Base-by-base conservation (phyloP, 106 monocot genomes). In the Allium cepa region DNA sequence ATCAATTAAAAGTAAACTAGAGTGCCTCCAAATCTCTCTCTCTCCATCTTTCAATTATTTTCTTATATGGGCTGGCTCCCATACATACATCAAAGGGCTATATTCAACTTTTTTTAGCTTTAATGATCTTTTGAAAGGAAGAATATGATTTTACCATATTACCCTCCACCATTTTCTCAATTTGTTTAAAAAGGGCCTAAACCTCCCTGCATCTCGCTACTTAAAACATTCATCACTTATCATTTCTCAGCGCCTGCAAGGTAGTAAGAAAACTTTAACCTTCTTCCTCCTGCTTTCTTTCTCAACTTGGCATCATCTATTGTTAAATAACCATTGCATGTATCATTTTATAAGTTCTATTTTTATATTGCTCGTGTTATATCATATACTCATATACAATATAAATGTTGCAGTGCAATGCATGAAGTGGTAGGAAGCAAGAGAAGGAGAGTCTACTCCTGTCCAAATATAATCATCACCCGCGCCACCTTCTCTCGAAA, bases 401-500 rank as follows among this genome's bases (percentile, higher is more conserved):
- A 5, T 36, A 4, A 36, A 36, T 36, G 3, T 36, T 36, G 36
- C 36, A 36, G 36, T 5, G 36, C 36, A 53, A 81, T 74, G 79
- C 73, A 72, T 13, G 63, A 73, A 50, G 26, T 15, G 11, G 55
- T 18, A 50, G 70, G 64, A 57, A 70, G 59, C 70, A 76, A 73
- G 73, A 55, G 79, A 53, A 81, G 72, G 63, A 66, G 72, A 36
- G 68, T 78, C 27, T 69, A 63, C 51, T 62, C 79, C 14, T 47
- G 73, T 12, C 49, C 61, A 28, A 53, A 66, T 26, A 72, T 75
- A 49, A 45, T 61, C 1, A 56, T 60, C 57, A n/a, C 60, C 0
- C 68, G 53, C 51, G 18, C 77, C 47, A 22, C 10, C 68, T 87
- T 87, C 72, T 65, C 70, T 14, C 26, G 47, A 18, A 83, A 78